Evolutionary conservation across 768 basidiomycete species (phyloP), one percentile per base, ranked within the genome.

Genomic region (Auricularia auricula-judae): DNA sequence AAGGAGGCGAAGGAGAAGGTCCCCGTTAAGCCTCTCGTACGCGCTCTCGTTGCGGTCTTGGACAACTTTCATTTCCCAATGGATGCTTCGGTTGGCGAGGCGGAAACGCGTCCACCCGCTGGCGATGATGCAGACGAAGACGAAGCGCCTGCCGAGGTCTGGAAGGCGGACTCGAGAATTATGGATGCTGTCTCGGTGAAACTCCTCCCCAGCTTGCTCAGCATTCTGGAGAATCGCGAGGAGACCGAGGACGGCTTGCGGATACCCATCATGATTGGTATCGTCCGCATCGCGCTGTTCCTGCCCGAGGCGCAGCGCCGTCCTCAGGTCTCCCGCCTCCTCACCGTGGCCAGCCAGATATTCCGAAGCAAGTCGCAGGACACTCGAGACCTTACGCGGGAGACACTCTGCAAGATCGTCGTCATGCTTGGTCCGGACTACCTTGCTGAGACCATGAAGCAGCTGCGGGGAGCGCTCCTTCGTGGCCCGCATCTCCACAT

Each of bases 401-500:
- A 93, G 62, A 88, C 93, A 0, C 75, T 97, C 5, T 87, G 85
- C 71, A 89, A 88, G 60, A 93, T 98, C 58, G 85, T 84, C 1
- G 79, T 86, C 12, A 79, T 79, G 21, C 76, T 94, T 5, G 94
- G 93, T 0, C 83, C 90, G 0, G 74, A 80, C 0, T 91, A 89
- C 72, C 84, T 98, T 8, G 82, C 87, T 0, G 74, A 84, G 16
- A 79, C 90, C 36, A 75, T 98, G 44, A 85, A 84, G 42, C 94
- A 98, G 72, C 77, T 98, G 61, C 83, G 90, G n/a, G 84, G 80
- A 0, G 92, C 95, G 1, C 83, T 99, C 35, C 70, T 85, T 42
- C 89, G 95, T 21, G 97, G 97, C 4, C 96, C 97, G 1, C 96
- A 98, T 64, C 82, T 98, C 0, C 96, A 99, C 72, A 85, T 98